Evolutionary conservation across 2,329 filamentous ascomycete species (phyloP).

Genomic region (Penicillium glabrum): DNA sequence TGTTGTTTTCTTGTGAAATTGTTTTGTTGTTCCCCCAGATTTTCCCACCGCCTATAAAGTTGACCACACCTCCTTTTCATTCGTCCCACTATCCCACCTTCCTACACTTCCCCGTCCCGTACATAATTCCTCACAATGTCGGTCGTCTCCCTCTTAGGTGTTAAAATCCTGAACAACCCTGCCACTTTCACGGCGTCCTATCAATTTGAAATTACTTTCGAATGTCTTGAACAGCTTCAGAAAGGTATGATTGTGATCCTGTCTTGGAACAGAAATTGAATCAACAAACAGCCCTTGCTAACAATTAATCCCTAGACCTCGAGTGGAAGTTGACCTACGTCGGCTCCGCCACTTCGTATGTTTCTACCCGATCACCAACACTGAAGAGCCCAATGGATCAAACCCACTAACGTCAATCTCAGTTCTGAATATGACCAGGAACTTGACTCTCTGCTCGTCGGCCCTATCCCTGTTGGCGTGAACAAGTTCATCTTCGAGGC

Average conservation of each 20-base stretch:
- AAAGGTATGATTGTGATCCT: constrained; percentile 63
- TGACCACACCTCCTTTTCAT: constrained; percentile 4
- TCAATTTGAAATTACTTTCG: constrained; percentile 97
- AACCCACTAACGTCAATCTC: neutral
- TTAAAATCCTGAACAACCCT: constrained; percentile 96
- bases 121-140: constrained; percentile 66
- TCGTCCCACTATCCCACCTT: constrained; percentile 6
- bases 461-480: constrained; percentile 93
- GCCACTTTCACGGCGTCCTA: constrained; percentile 91
- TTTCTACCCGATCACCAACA: constrained; percentile 22
- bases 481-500: constrained; percentile 99
- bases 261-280: neutral
- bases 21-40: constrained; percentile 14
- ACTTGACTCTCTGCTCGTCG: constrained; percentile 93
- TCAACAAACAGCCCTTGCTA: constrained; percentile 7
- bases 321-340: constrained; percentile 99
- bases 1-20: constrained; percentile 12
- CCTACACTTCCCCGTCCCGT: constrained; percentile 8
- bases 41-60: constrained; percentile 16
- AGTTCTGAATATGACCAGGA: constrained; percentile 98
- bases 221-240: constrained; percentile 90
- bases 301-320: constrained; percentile 63
- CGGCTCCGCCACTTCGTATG: constrained; percentile 94
- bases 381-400: neutral
- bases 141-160: constrained; percentile 91